A percentile compares a stretch with the other conserved stretches of the same genome.
phyloP scores from a whole-genome alignment of 495 filamentous ascomycete genomes.

The Oidiodendron maius region DNA sequence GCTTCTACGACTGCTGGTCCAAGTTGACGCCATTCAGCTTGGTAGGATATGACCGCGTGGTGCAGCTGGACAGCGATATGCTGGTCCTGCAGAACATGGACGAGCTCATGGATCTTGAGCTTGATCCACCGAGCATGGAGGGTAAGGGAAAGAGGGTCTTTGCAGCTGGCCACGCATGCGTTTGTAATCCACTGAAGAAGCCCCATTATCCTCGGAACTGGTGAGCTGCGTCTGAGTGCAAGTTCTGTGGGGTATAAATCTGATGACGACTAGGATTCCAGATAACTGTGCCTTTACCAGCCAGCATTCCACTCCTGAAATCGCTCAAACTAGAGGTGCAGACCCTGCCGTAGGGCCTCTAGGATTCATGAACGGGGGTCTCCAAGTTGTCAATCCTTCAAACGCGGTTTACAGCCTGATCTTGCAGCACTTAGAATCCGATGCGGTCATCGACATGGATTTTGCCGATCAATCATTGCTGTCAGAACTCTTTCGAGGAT shows the following conservation, averaged over 20 bases:
- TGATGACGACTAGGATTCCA: conserved; percentile 42
- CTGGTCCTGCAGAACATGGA: conserved; percentile 74
- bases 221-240: conserved; percentile 30
- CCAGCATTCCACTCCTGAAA: conserved; percentile 53
- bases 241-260: conserved; percentile 2
- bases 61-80: conserved; percentile 85
- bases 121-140: conserved; percentile 47
- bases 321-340: conserved; percentile 51
- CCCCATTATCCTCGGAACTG: conserved; percentile 70
- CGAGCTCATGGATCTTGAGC: conserved; percentile 70
- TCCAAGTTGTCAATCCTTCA: conserved; percentile 67
- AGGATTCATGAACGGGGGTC: conserved; percentile 66
- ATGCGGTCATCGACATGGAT: conserved; percentile 46
- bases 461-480: conserved; percentile 77
- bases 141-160: conserved; percentile 57
- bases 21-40: conserved; percentile 76
- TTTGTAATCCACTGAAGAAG: conserved; percentile 73
- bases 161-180: conserved; percentile 70
- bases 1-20: conserved; percentile 81
- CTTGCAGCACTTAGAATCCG: conserved; percentile 34
- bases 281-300: conserved; percentile 69
- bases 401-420: conserved; percentile 51
- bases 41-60: conserved; percentile 62
- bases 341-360: conserved; percentile 43
- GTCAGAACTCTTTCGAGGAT: conserved; percentile 54